Evolutionary conservation across 495 filamentous ascomycete genomes (phyloP).

Genomic region (Hyaloscypha hepaticicola): DNA sequence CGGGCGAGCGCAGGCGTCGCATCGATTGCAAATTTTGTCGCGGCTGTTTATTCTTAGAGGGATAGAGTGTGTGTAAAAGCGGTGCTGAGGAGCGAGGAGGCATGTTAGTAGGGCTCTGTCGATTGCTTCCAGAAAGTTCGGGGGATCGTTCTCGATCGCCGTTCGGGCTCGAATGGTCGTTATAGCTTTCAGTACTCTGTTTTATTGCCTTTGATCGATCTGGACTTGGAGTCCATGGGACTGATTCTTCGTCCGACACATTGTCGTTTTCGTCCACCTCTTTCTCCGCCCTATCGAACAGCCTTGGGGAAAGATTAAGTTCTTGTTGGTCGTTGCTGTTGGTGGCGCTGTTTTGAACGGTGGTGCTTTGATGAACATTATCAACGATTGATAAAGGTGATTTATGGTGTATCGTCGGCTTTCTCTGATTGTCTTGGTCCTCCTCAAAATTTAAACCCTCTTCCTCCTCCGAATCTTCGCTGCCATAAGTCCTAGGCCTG

Average conservation of each 20-base stretch:
- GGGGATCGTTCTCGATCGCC: neutral
- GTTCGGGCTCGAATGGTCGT: neutral
- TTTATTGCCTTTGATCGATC: neutral
- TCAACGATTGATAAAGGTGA: neutral
- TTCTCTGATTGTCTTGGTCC: neutral
- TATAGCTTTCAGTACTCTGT: neutral
- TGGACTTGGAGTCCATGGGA: conserved; percentile 6
- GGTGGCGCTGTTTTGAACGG: neutral
- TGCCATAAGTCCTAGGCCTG: neutral
- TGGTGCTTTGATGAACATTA: neutral
- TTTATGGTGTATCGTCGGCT: neutral
- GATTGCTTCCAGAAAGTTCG: neutral
- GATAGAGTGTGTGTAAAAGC: neutral
- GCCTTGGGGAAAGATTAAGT: neutral
- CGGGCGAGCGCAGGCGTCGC: neutral
- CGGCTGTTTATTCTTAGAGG: neutral
- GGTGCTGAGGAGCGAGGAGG: neutral
- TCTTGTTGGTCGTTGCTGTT: neutral
- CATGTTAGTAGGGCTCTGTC: neutral
- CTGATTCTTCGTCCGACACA: neutral
- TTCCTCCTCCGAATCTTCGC: neutral
- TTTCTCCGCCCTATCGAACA: neutral
- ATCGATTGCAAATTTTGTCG: neutral
- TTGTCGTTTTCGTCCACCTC: neutral
- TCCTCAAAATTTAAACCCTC: neutral